Percentiles rank a stretch among this genome's conserved stretches.
Evolutionary conservation across 192 early-diverging fungal species (phyloP).

Genomic region (Spizellomyces sp.): DNA sequence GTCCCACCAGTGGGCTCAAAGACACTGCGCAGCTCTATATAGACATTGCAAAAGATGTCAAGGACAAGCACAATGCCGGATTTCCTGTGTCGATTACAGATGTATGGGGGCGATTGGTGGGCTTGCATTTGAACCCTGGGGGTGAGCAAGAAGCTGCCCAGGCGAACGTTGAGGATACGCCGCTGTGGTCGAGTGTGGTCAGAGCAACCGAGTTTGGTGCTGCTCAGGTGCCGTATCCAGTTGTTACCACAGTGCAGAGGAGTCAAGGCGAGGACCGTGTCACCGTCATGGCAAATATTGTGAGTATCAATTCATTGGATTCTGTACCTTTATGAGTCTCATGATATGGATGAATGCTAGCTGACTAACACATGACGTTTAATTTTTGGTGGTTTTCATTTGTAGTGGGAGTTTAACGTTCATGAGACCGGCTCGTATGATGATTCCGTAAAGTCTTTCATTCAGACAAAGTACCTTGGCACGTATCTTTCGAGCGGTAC

Average conservation of each 20-base stretch:
- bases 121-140: slow-evolving; percentile 3
- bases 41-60: slow-evolving; percentile 9
- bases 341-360: not conserved
- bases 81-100: slow-evolving; percentile 25
- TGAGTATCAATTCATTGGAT: not conserved
- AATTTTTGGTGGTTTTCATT: not conserved
- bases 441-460: slow-evolving; percentile 13
- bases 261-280: slow-evolving; percentile 17
- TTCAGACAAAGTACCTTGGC: slow-evolving; percentile 26
- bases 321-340: not conserved
- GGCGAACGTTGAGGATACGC: not conserved
- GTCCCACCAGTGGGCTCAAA: slow-evolving; percentile 5
- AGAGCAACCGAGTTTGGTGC: not conserved
- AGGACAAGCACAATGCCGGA: slow-evolving; percentile 21
- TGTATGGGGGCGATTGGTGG: slow-evolving; percentile 24
- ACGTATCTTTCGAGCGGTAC: slow-evolving; percentile 19
- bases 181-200: slow-evolving; percentile 1
- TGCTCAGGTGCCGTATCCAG: slow-evolving; percentile 8
- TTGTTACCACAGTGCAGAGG: slow-evolving; percentile 7
- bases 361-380: not conserved
- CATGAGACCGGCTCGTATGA: slow-evolving; percentile 29
- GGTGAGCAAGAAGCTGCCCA: not conserved
- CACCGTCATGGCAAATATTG: slow-evolving; percentile 16
- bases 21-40: slow-evolving; percentile 3
- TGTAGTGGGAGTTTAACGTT: slow-evolving; percentile 26